Evolutionary conservation across 2,329 filamentous ascomycete genomes (phyloP).

Genomic region (Phyllosticta paracitricarpa): DNA sequence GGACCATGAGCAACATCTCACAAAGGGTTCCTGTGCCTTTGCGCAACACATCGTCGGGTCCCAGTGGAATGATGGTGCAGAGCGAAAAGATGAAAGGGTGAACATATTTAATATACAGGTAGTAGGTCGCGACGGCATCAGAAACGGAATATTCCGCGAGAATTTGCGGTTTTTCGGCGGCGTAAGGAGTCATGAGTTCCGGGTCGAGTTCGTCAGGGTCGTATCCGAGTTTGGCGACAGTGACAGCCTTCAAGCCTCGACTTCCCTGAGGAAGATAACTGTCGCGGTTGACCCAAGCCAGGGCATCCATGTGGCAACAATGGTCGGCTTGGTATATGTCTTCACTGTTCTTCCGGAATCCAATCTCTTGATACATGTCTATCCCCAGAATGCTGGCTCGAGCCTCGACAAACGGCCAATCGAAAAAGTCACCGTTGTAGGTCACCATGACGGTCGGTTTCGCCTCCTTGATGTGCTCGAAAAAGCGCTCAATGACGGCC

Average conservation of each 20-base stretch:
- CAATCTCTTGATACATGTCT: constrained; percentile 98
- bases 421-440: constrained; percentile 99
- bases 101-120: constrained; percentile 99
- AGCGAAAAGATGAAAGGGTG: constrained; percentile 98
- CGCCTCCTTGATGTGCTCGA: constrained; percentile 89
- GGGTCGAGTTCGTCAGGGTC: constrained; percentile 97
- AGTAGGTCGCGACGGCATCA: constrained; percentile 97
- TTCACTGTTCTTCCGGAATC: constrained; percentile 88
- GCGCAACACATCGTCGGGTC: constrained; percentile 81
- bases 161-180: constrained; percentile 81
- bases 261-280: constrained; percentile 96
- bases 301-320: constrained; percentile 97
- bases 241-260: constrained; percentile 93
- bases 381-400: constrained; percentile 89
- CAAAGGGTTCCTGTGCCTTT: constrained; percentile 98
- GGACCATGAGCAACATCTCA: constrained; percentile 98
- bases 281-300: constrained; percentile 97
- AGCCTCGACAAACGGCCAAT: constrained; percentile 97
- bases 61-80: constrained; percentile 89
- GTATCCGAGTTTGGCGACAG: constrained; percentile 94
- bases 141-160: constrained; percentile 97
- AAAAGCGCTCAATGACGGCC: constrained; percentile 78
- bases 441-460: constrained; percentile 94
- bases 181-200: constrained; percentile 86
- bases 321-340: constrained; percentile 95